A percentile compares a stretch with the other conserved stretches of the same genome.
Conservation (phyloP, 345 rosid species). For the Dipteronia sinensis region DNA sequence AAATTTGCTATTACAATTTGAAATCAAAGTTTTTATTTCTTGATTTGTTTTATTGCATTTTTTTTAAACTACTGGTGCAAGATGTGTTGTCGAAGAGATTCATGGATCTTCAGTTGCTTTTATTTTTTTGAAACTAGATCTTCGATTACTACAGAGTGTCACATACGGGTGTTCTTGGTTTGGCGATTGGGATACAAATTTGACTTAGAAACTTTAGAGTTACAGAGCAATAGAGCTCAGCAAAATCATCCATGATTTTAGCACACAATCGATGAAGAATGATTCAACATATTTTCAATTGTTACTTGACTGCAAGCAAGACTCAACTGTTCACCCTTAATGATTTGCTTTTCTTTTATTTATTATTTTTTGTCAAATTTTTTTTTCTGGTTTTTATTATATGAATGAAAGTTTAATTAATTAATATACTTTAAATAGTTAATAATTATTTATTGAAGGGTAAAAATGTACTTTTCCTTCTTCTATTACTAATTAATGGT, state of each 20-base stretch:
- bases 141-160: constrained; percentile 52
- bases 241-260: constrained; percentile 38
- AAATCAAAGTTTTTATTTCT: background rate
- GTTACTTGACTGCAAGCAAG: constrained; percentile 34
- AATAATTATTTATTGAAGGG: too few relatives aligned
- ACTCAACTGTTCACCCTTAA: constrained; percentile 19
- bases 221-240: constrained; percentile 45
- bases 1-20: background rate
- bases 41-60: too few relatives aligned
- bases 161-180: constrained; percentile 66
- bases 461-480: too few relatives aligned
- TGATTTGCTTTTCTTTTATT: constrained; percentile 37
- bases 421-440: too few relatives aligned
- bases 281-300: constrained; percentile 32
- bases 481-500: too few relatives aligned
- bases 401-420: too few relatives aligned
- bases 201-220: constrained; percentile 56
- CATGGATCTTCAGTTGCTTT: background rate
- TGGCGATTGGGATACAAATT: constrained; percentile 62
- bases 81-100: too few relatives aligned
- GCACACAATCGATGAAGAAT: constrained; percentile 27
- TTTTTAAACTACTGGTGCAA: constrained; percentile 43
- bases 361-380: too few relatives aligned
- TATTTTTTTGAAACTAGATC: constrained; percentile 21
- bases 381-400: too few relatives aligned